These are phyloP conservation scores for Novymonas esmeraldas DNA, from an alignment of 208 protist genomes.

Conservation along the genomic window DNA sequence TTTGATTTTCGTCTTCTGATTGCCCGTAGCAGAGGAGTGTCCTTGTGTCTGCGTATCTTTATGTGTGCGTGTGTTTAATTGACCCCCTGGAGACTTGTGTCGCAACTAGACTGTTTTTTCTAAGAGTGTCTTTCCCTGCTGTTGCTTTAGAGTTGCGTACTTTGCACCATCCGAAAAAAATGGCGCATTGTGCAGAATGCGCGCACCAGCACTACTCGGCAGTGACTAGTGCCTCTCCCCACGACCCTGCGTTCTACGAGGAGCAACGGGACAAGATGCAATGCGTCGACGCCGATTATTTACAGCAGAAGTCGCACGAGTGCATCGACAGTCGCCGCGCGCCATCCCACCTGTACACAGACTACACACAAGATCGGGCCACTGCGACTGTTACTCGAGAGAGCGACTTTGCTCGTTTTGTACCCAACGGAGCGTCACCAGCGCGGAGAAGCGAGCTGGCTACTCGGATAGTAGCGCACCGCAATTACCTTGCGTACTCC, in stretches of 20 bases:
- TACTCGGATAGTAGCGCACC: conserved; percentile 9
- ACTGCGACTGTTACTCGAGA: background rate
- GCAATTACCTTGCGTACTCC: background rate
- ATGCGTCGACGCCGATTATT: conserved; percentile 5
- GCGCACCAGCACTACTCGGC: background rate
- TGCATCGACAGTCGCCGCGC: conserved; percentile 9
- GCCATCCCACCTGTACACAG: background rate
- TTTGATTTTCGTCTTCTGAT: too few species aligned
- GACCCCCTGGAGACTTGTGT: too few species aligned
- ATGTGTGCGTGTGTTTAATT: too few species aligned
- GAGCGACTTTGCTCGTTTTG: background rate
- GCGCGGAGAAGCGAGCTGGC: conserved; percentile 15
- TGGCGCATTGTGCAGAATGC: conserved; percentile 2
- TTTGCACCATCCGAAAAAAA: too few species aligned
- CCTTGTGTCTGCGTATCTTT: too few species aligned
- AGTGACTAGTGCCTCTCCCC: background rate
- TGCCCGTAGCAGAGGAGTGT: too few species aligned
- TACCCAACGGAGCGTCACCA: conserved; percentile 1
- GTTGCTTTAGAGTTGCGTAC: too few species aligned
- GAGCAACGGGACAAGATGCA: conserved; percentile 21
- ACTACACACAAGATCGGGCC: background rate
- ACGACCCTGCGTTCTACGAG: conserved; percentile 1
- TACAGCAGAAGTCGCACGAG: conserved; percentile 14
- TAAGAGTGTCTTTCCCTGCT: too few species aligned
- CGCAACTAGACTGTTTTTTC: too few species aligned